These are phyloP conservation scores for Talinum fruticosum DNA, from an alignment of 148 eudicot species.

Conservation along the genomic window DNA sequence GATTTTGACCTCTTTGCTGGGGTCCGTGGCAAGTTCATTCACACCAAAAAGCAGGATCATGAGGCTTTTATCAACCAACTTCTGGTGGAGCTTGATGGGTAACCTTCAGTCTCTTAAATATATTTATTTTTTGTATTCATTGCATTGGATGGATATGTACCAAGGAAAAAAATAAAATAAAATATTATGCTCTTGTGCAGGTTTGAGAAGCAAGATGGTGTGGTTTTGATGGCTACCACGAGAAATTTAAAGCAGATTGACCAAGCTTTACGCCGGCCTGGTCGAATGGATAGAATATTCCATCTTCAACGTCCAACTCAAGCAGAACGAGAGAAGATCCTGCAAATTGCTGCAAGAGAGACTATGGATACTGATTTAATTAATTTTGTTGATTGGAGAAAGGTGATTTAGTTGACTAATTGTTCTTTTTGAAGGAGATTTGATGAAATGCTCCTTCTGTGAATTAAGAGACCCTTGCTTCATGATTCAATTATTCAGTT, in stretches of 20 bases:
- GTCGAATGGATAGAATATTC: conserved; percentile 96
- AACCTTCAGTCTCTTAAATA: conserved; percentile 15
- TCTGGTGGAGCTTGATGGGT: conserved; percentile 99
- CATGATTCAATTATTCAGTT: not conserved
- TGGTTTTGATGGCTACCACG: conserved; percentile 96
- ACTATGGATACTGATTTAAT: conserved; percentile 80
- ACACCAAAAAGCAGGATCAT: conserved; percentile 92
- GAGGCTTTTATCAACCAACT: conserved; percentile 97
- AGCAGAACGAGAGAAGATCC: conserved; percentile 79
- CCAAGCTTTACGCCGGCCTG: conserved; percentile 89
- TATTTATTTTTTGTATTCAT: not conserved
- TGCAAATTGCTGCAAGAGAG: conserved; percentile 63
- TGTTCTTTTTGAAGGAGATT: not conserved
- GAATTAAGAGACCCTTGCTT: not conserved
- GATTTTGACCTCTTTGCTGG: conserved; percentile 95
- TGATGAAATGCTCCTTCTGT: not conserved
- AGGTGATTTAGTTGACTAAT: conserved; percentile 36
- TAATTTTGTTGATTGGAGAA: conserved; percentile 84
- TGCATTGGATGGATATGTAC: not conserved
- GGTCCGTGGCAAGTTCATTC: conserved; percentile 84
- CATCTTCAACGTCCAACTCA: conserved; percentile 80
- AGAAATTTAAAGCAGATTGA: conserved; percentile 76
- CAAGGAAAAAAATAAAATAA: not conserved
- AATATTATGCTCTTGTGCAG: conserved; percentile 34
- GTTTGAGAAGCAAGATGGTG: conserved; percentile 98